Evolutionary conservation across 495 filamentous ascomycete genomes (phyloP), one percentile per base, ranked within the genome.

Genomic region (Aspergillus affinis): DNA sequence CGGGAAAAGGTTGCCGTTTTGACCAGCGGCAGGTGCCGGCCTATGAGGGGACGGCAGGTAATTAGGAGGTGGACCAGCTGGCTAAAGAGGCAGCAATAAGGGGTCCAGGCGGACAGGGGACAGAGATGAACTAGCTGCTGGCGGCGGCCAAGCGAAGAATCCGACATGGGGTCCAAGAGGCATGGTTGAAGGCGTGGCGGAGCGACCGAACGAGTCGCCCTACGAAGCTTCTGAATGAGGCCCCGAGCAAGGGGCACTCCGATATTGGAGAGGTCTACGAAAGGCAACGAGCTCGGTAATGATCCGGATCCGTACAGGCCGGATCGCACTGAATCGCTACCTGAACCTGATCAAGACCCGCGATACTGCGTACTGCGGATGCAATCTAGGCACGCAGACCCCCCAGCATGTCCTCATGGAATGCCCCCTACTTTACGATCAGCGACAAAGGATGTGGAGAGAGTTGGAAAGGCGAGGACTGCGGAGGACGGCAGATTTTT

Each of bases 361-460:
- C 20, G 64, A 74, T 10, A 65, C 63, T 12, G 61, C 68, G 21
- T 7, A 61, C 58, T 75, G 65, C 59, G 18, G 62, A 54, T 75
- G 63, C 48, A 61, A 60, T 26, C 56, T 54, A 10, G 66, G 66
- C 51, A 44, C 13, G 2, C 63, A 74, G 57, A 71, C 70, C 8
- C 61, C 69, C 52, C 57, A 57, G 6, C 69, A 77, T 29, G 56
- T 77, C 56, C 59, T 75, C 41, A 58, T 73, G 10, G 62, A 73
- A 27, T 75, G 66, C 57, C 58, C 20, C 3, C 9, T 48, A 19
- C 27, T 18, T 9, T 2, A 41, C 29, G 27, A 54, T 26, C 13
- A 29, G 26, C 19, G 57, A 15, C 2, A 15, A 26, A 20, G 55
- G 50, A 23, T 63, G 52, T 52, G 23, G 23, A 8, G 44, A 61